phyloP scores from a whole-genome alignment of 768 basidiomycete genomes.

The Termitomyces heimii region DNA sequence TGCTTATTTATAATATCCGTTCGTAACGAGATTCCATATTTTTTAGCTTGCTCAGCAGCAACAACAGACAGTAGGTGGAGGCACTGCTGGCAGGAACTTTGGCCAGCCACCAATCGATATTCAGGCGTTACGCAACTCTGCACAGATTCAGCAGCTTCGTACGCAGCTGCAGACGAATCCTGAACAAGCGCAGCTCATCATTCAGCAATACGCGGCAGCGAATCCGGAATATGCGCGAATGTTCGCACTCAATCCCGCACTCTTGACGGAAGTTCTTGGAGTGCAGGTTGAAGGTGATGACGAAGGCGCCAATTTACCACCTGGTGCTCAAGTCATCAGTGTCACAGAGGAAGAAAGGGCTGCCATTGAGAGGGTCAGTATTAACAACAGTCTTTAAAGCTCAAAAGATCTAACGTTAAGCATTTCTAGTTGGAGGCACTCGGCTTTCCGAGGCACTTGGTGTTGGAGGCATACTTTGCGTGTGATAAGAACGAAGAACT shows the following conservation, averaged over 20 bases:
- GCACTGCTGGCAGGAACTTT: constrained; percentile 23
- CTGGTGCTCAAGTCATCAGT: constrained; percentile 59
- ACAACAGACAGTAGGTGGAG: constrained; percentile 42
- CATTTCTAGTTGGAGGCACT: constrained; percentile 69
- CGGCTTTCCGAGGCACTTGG: constrained; percentile 79
- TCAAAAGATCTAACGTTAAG: not conserved
- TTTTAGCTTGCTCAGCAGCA: constrained; percentile 69
- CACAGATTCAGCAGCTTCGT: constrained; percentile 69
- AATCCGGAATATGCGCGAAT: constrained; percentile 75
- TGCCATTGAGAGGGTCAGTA: constrained; percentile 82
- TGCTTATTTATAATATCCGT: not conserved
- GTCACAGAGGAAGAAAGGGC: constrained; percentile 85
- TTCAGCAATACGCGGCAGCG: constrained; percentile 71
- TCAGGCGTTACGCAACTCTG: constrained; percentile 50
- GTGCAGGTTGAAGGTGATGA: constrained; percentile 36
- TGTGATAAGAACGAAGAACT: constrained; percentile 97
- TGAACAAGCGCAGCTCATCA: constrained; percentile 63
- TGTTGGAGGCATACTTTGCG: constrained; percentile 87
- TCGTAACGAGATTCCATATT: not conserved
- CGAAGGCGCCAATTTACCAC: constrained; percentile 34
- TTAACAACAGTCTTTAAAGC: not conserved
- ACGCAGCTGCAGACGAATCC: constrained; percentile 75
- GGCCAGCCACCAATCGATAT: constrained; percentile 34
- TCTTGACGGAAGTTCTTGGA: constrained; percentile 58
- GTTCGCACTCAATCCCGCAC: constrained; percentile 68